Base-by-base conservation (phyloP, 495 filamentous ascomycete species). In the Penicillium taxi region DNA sequence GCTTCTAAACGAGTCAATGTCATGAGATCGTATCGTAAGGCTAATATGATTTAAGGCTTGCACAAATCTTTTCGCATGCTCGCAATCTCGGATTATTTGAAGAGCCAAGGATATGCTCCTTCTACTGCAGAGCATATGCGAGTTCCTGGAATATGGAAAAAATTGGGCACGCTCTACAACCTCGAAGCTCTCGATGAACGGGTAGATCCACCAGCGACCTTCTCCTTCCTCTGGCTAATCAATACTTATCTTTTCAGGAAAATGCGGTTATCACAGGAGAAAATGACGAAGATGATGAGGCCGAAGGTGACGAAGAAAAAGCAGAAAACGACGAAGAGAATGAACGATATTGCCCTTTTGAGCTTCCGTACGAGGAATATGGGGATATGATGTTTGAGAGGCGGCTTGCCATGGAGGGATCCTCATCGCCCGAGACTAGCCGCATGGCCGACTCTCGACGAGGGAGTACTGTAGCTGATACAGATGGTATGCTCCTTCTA, bases 51-150 rank as follows among this genome's bases (percentile, higher is more conserved):
- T 23, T 4, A 13, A 95, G 90, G 90, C 32, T 81, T 98, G 69
- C 90, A 98, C 66, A 96, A 93, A 61, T 89, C 96, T 63, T 96
- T 98, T 57, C 85, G 86, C 15, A 90, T 96, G 69, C 78, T 96
- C 39, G 78, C 86, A 3, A 87, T 98, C 21, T 81, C 84, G 11
- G 79, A 91, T 39, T 79, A 84, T 50, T 72, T 98, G 42, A 80
- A 82, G 43, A 86, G 83, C 48, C 86, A 94, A 56, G 89, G 88
- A 39, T 86, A 87, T 60, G 78, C 82, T 40, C 75, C 80, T 1
- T 48, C 58, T 0, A 55, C 64, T 11, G 72, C 78, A 35, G 73
- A 77, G 9, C 91, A 98, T 67, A 95, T 86, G 27, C 79, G 78
- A 25, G 86, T 94, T 32, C 78, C 86, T 3, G 83, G 84, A 6